Evolutionary conservation across 139 green algal species (phyloP).

Genomic region (Chlamydomonas schloesseri): DNA sequence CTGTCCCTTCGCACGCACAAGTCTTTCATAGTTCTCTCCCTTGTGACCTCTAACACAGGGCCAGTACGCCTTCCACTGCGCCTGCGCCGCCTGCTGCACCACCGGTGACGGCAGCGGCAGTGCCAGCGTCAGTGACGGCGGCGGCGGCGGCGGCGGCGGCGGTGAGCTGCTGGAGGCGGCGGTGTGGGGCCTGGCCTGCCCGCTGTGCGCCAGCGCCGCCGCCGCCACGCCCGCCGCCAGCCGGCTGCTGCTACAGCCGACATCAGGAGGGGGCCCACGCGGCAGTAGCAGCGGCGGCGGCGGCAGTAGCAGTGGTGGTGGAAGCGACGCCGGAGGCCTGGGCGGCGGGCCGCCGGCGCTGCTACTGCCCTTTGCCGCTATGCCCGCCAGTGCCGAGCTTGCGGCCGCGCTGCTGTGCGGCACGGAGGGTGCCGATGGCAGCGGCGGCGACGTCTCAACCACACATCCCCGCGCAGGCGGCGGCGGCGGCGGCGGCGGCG

Average conservation of each 20-base stretch:
- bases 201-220: not conserved
- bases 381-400: not conserved
- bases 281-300: not conserved
- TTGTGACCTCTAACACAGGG: too few relatives aligned
- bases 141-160: not conserved
- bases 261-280: not conserved
- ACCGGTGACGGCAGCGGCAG: too few relatives aligned
- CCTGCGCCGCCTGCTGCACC: slow-evolving; percentile 21
- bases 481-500: not conserved
- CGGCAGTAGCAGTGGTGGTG: not conserved
- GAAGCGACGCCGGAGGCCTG: not conserved
- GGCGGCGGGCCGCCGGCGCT: too few relatives aligned
- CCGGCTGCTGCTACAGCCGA: not conserved
- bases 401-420: not conserved
- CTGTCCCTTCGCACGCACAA: too few relatives aligned
- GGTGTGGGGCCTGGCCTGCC: slow-evolving; percentile 33
- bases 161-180: not conserved
- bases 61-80: slow-evolving; percentile 34
- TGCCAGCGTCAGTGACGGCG: too few relatives aligned
- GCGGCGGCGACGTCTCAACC: too few relatives aligned
- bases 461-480: not conserved
- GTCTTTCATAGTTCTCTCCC: too few relatives aligned
- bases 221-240: not conserved
- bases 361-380: too few relatives aligned
- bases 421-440: too few relatives aligned